A percentile compares a stretch with the other conserved stretches of the same genome.
These are phyloP conservation scores for Panicum virgatum DNA, from an alignment of 202 grass and related monocot genomes.

Conservation along the genomic window DNA sequence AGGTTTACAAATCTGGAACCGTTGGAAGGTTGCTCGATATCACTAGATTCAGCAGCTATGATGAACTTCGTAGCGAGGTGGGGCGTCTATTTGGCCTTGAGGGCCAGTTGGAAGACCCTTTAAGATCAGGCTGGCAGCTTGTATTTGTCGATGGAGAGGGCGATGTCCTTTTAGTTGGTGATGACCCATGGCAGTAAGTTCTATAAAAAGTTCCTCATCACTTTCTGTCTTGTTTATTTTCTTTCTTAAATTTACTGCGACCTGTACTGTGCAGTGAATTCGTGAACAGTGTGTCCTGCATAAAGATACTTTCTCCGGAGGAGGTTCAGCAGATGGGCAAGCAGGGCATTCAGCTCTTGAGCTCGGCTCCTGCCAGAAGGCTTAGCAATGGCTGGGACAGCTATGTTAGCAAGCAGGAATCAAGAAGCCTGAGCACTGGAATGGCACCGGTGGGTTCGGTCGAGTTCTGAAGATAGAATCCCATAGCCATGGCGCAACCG, in stretches of 20 bases:
- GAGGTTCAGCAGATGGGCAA: slow-evolving; percentile 95
- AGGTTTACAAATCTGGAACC: slow-evolving; percentile 83
- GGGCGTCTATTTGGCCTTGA: slow-evolving; percentile 88
- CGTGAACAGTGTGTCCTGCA: slow-evolving; percentile 84
- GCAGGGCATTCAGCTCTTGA: slow-evolving; percentile 61
- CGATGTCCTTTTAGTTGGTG: slow-evolving; percentile 93
- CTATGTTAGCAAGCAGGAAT: slow-evolving; percentile 57
- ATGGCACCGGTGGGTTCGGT: slow-evolving; percentile 75
- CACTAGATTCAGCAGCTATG: slow-evolving; percentile 85
- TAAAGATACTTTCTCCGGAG: slow-evolving; percentile 90
- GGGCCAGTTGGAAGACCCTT: slow-evolving; percentile 86
- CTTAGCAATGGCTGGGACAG: slow-evolving; percentile 67
- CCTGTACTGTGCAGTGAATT: slow-evolving; percentile 68
- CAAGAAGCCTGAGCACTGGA: slow-evolving; percentile 62
- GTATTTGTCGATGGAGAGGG: slow-evolving; percentile 91
- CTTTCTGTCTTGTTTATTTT: background rate
- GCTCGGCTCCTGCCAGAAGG: slow-evolving; percentile 54
- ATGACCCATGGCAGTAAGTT: slow-evolving; percentile 98
- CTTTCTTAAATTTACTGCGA: background rate
- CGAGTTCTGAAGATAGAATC: slow-evolving; percentile 63
- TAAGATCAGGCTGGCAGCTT: slow-evolving; percentile 99
- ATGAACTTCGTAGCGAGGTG: slow-evolving; percentile 76
- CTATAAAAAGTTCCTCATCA: background rate
- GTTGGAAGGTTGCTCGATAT: slow-evolving; percentile 81
- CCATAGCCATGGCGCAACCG: background rate